These are phyloP conservation scores for Westerdykella aurantiaca DNA, from an alignment of 2,329 filamentous ascomycete genomes.

Conservation along the genomic window DNA sequence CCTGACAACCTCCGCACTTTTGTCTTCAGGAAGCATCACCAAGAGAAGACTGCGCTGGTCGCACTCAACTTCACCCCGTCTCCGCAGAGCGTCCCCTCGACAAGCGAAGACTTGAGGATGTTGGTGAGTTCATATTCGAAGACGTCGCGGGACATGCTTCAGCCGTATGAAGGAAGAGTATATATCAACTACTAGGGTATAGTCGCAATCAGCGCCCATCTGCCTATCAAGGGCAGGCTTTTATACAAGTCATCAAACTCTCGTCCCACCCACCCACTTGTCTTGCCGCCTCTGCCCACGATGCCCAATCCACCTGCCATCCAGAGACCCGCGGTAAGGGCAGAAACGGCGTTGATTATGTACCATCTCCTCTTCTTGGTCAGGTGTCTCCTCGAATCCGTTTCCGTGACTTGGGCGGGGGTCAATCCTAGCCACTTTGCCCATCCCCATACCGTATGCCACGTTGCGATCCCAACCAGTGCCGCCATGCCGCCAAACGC, in stretches of 20 bases:
- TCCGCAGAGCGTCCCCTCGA: conserved; percentile 6
- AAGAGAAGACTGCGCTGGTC: conserved; percentile 29
- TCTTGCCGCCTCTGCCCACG: conserved; percentile 64
- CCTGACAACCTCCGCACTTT: conserved; percentile 51
- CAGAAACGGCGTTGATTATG: conserved; percentile 60
- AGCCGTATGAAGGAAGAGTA: conserved; percentile 35
- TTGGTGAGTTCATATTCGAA: conserved; percentile 44
- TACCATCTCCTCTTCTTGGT: conserved; percentile 63
- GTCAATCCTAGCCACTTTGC: conserved; percentile 72
- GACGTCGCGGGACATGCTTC: conserved; percentile 15
- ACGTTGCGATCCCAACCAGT: conserved; percentile 62
- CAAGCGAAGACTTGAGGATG: conserved; percentile 16
- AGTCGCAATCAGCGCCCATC: conserved; percentile 41
- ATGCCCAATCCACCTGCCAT: conserved; percentile 73
- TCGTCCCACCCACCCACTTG: conserved; percentile 71
- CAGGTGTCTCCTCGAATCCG: conserved; percentile 46
- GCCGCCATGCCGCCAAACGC: conserved; percentile 65
- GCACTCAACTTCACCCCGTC: conserved; percentile 37
- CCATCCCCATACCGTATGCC: conserved; percentile 78
- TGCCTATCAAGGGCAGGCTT: conserved; percentile 52
- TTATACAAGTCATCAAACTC: conserved; percentile 71
- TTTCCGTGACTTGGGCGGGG: conserved; percentile 49
- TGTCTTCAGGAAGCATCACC: conserved; percentile 38
- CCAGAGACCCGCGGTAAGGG: conserved; percentile 62
- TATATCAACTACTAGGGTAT: conserved; percentile 22